Conservation (phyloP, 192 early-diverging fungal species). For the Kappamyces sp. region DNA sequence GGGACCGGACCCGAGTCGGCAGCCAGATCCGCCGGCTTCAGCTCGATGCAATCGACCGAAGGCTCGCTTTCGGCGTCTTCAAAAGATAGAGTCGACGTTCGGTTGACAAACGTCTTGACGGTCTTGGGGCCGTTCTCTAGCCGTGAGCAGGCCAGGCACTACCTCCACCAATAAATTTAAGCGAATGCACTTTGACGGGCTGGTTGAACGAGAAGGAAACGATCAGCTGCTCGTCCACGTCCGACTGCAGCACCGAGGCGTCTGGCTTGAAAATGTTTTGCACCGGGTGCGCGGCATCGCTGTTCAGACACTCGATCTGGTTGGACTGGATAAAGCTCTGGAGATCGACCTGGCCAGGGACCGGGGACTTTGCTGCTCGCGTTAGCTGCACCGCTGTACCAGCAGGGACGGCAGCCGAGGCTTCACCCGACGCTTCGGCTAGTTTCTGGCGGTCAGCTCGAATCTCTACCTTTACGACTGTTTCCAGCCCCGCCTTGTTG, state of each 20-base stretch:
- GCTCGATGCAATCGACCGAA: slow-evolving; percentile 68
- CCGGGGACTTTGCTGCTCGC: slow-evolving; percentile 3
- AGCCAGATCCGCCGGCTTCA: slow-evolving; percentile 45
- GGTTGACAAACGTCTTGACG: slow-evolving; percentile 83
- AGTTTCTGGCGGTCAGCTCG: not conserved
- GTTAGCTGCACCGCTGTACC: not conserved
- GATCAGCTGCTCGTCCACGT: slow-evolving; percentile 94
- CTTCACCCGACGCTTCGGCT: not conserved
- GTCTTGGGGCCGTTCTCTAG: slow-evolving; percentile 77
- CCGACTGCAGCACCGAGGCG: slow-evolving; percentile 72
- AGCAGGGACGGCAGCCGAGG: not conserved
- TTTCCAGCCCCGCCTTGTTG: slow-evolving; percentile 58
- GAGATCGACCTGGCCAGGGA: slow-evolving; percentile 29
- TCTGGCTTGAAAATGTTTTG: slow-evolving; percentile 70
- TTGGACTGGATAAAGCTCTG: slow-evolving; percentile 29
- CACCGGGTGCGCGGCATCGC: slow-evolving; percentile 68
- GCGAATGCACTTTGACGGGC: slow-evolving; percentile 65
- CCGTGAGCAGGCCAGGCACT: slow-evolving; percentile 25
- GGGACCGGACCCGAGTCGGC: slow-evolving; percentile 25
- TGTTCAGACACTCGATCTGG: slow-evolving; percentile 76
- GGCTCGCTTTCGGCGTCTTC: slow-evolving; percentile 77
- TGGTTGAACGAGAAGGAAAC: slow-evolving; percentile 82
- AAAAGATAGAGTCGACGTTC: slow-evolving; percentile 66
- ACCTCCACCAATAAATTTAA: slow-evolving; percentile 54
- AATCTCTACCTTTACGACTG: slow-evolving; percentile 43